Evolutionary conservation across 306 rosid species (phyloP).

Genomic region (Leucaena leucocephala): DNA sequence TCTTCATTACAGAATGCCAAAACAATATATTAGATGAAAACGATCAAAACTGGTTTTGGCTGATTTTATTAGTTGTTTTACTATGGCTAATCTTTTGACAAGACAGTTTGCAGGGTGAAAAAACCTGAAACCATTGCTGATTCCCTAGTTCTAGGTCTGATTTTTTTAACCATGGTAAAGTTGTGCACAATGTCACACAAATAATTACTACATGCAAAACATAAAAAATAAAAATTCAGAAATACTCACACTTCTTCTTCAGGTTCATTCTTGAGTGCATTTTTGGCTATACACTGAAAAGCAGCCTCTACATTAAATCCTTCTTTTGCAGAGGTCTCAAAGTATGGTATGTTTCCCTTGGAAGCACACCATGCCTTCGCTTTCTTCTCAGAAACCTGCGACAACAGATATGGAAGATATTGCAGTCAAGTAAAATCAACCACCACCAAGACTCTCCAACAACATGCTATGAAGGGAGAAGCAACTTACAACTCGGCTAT

Average conservation of each 20-base stretch:
- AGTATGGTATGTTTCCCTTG: slow-evolving; percentile 97
- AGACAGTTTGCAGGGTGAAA: not conserved
- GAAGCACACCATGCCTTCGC: slow-evolving; percentile 99
- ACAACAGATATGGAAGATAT: slow-evolving; percentile 22
- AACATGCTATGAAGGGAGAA: slow-evolving; percentile 12
- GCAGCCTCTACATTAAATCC: slow-evolving; percentile 98
- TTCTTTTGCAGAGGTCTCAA: slow-evolving; percentile 99
- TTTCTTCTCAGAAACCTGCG: slow-evolving; percentile 97
- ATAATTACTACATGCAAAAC: not conserved
- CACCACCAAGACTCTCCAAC: slow-evolving; percentile 32
- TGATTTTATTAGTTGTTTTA: not conserved
- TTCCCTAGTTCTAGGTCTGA: not conserved
- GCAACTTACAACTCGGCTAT: slow-evolving; percentile 89
- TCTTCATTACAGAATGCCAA: too few relatives aligned
- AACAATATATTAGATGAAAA: not conserved
- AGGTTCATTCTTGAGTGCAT: slow-evolving; percentile 99
- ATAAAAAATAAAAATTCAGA: slow-evolving; percentile 2
- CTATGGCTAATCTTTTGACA: not conserved
- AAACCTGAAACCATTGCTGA: not conserved
- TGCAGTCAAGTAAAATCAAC: slow-evolving; percentile 17
- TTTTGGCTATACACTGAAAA: slow-evolving; percentile 95
- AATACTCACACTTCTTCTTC: slow-evolving; percentile 94
- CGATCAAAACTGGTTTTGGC: not conserved
- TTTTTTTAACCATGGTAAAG: not conserved
- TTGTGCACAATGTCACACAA: not conserved